Conservation (phyloP, 2,329 filamentous ascomycete genomes). For the Lachnellula occidentalis region DNA sequence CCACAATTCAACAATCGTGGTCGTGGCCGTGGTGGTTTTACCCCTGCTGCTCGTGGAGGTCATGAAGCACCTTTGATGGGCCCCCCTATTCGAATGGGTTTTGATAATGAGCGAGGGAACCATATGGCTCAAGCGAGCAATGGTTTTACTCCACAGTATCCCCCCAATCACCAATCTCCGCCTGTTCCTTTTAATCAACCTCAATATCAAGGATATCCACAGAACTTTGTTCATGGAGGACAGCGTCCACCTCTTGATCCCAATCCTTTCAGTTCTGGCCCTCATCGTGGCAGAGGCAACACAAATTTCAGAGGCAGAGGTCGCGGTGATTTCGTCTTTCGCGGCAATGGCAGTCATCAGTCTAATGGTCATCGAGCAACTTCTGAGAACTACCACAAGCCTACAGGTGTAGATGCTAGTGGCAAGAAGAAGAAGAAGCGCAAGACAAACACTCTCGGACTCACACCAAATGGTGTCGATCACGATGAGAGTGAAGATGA, state of each 20-base stretch:
- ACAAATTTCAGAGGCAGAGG: slow-evolving; percentile 31
- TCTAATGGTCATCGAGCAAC: slow-evolving; percentile 23
- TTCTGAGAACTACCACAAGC: slow-evolving; percentile 39
- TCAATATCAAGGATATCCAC: slow-evolving; percentile 35
- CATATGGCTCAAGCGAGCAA: slow-evolving; percentile 40
- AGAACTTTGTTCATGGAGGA: slow-evolving; percentile 30
- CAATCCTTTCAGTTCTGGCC: slow-evolving; percentile 33
- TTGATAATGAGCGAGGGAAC: slow-evolving; percentile 42
- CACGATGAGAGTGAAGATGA: slow-evolving; percentile 61
- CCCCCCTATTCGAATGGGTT: slow-evolving; percentile 49
- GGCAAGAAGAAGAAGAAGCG: slow-evolving; percentile 62
- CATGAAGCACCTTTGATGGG: slow-evolving; percentile 44
- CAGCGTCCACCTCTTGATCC: slow-evolving; percentile 32
- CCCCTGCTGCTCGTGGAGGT: slow-evolving; percentile 37
- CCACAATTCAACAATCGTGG: slow-evolving; percentile 33
- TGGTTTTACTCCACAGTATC: slow-evolving; percentile 36
- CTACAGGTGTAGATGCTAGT: slow-evolving; percentile 40
- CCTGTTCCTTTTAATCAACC: slow-evolving; percentile 30
- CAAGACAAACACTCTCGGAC: slow-evolving; percentile 65
- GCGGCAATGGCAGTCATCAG: slow-evolving; percentile 31
- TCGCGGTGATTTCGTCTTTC: slow-evolving; percentile 36
- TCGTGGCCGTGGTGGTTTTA: slow-evolving; percentile 32
- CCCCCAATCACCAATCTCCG: slow-evolving; percentile 29
- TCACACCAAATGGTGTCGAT: slow-evolving; percentile 49
- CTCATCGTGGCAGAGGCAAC: slow-evolving; percentile 37